phyloP scores from a whole-genome alignment of 2,329 filamentous ascomycete species.

The Penicillium sp. region DNA sequence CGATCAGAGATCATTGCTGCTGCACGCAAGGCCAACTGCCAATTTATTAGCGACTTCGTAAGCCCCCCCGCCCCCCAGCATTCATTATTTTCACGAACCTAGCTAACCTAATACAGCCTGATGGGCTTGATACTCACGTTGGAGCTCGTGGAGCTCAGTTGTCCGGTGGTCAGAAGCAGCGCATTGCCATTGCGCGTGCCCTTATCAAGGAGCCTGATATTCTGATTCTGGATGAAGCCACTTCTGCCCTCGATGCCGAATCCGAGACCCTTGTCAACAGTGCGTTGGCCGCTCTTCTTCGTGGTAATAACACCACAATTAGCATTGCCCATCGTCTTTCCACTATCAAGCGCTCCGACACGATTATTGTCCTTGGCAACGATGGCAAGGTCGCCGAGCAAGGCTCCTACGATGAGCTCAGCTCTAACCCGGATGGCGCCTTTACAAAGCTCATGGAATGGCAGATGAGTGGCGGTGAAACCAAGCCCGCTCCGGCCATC shows the following conservation, averaged over 20 bases:
- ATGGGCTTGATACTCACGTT: conserved; percentile 90
- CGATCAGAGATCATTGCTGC: conserved; percentile 79
- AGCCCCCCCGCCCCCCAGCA: conserved; percentile 31
- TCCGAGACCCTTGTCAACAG: conserved; percentile 95
- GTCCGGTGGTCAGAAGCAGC: conserved; percentile 94
- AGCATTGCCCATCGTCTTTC: conserved; percentile 94
- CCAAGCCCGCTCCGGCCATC: conserved; percentile 26
- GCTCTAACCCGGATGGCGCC: conserved; percentile 69
- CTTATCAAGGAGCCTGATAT: conserved; percentile 96
- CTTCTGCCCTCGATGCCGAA: conserved; percentile 91
- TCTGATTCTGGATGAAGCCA: conserved; percentile 92
- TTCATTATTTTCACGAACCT: background rate
- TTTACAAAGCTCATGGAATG: conserved; percentile 98
- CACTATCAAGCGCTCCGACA: conserved; percentile 93
- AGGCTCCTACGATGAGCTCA: conserved; percentile 77
- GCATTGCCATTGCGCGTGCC: conserved; percentile 93
- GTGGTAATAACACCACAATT: conserved; percentile 91
- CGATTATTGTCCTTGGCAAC: conserved; percentile 83
- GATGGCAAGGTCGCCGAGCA: conserved; percentile 89
- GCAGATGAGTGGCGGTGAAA: conserved; percentile 87
- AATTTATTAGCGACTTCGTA: conserved; percentile 90
- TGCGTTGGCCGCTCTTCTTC: conserved; percentile 75
- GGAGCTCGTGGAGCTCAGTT: conserved; percentile 90
- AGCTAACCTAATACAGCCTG: conserved; percentile 55
- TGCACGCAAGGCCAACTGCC: conserved; percentile 88